Base-by-base conservation (phyloP, 805 yeast genomes). In the Schizosaccharomyces cryophilus region DNA sequence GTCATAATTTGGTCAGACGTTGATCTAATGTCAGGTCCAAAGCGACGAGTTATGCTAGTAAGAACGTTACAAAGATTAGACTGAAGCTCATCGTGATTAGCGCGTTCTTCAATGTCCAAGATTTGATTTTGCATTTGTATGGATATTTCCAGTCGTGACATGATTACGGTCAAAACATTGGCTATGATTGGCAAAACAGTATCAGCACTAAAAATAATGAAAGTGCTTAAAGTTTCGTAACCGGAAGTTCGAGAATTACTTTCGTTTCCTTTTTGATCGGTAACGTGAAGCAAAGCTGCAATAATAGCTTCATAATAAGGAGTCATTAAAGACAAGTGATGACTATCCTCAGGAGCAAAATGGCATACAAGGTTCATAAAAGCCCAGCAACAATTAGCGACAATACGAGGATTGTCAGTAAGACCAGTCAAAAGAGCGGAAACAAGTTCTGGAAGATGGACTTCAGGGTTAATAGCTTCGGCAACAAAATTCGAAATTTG, bases 341-440 rank as follows among this genome's bases (percentile, higher is more conserved):
- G 62, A 42, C 71, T 70, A 11, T 80, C 80, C 61, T 78, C 79
- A 19, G 73, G 70, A 42, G 77, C 74, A 62, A 89, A 73, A 72
- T 88, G 95, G 72, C 90, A 97, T 31, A 86, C 78, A 65, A 93
- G 76, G 71, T 93, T 93, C 73, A 93, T 93, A 64, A 93, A 76
- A 5, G 96, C 83, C 98, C 98, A 93, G 72, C 97, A 87, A 73
- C 96, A 87, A 75, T 93, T 93, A n/a, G 96, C 87, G 2, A 89
- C 80, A 42, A 93, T 95, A 72, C 85, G 87, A 42, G 96, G 87
- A 70, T 87, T 94, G 71, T 89, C 97, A 65, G 78, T 80, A 65
- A 93, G 76, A n/a, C 98, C 98, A 47, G 75, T 69, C 58, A 83
- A 71, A 64, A 93, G 78, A 0, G 95, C 93, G 61, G 78, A 76